Evolutionary conservation across 306 rosid genomes (phyloP), one percentile per base, ranked within the genome.

Genomic region (Gastrolobium villosum): DNA sequence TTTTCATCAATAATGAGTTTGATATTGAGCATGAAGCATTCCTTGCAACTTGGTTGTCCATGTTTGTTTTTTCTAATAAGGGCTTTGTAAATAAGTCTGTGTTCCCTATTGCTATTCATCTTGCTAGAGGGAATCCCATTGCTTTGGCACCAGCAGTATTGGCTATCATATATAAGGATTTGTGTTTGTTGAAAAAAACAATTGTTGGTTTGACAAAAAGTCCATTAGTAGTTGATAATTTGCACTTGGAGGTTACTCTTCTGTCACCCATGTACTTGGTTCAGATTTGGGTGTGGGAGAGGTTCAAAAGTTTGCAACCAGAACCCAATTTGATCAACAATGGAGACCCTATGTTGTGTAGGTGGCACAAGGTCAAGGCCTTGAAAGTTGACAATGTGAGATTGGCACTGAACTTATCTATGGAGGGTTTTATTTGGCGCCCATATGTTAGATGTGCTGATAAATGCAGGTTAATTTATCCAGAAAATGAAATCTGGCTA

Each of bases 281-380:
- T 72, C 93, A 86, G 39, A n/a, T 90, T 69, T 90, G 92, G 95
- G 86, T 50, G 7, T 88, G 87, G 92, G 95, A 90, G 78, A 88
- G 95, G 48, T 57, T 90, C 70, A 11, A 14, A 14, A 61, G 55
- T 52, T 50, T 89, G 32, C 80, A 82, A 52, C 92, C 89, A 45
- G n/a, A 69, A 4, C 84, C 86, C 0, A 65, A 52, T 2, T 4
- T 10, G 20, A 26, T 53, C 35, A 41, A 37, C 39, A 0, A 1
- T 39, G 84, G 39, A 1, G 74, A 84, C 32, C 81, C 88, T 41
- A 1, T 67, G 35, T 30, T 86, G 63, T 76, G 81, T 35, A 78
- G 79, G 79, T 88, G 90, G 89, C 75, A 86, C 40, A 48, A 20
- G 32, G 82, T 82, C n/a, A 63, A 4, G 60, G 60, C 78, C 13